Evolutionary conservation across 2,329 filamentous ascomycete genomes (phyloP).

Genomic region (Ophiostoma australiae): DNA sequence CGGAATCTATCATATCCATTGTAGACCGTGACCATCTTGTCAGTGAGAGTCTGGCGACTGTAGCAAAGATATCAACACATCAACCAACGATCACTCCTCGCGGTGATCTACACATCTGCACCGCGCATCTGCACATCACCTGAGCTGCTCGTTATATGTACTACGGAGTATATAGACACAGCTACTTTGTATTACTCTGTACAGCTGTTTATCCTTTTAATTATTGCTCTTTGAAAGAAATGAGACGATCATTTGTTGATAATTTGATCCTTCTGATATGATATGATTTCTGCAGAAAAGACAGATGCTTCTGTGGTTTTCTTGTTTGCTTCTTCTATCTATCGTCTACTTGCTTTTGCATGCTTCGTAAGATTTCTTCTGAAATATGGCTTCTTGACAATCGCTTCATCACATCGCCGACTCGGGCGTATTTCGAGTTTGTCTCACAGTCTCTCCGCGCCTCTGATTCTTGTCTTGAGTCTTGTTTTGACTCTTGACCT

Average conservation of each 20-base stretch:
- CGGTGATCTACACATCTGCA: constrained; percentile 15
- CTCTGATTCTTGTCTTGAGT: background rate
- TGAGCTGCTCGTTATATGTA: background rate
- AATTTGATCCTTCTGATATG: background rate
- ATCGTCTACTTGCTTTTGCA: background rate
- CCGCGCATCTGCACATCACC: constrained; percentile 10
- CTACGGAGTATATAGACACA: no score
- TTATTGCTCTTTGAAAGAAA: background rate
- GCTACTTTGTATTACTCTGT: background rate
- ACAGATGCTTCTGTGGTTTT: background rate
- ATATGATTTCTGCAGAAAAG: background rate
- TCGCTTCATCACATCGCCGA: background rate
- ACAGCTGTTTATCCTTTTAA: no score
- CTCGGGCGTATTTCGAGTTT: background rate
- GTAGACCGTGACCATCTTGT: background rate
- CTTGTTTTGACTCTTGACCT: background rate
- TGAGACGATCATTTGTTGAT: background rate
- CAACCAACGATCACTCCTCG: background rate
- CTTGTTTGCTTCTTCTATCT: background rate
- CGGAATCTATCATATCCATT: background rate
- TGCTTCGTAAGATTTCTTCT: background rate
- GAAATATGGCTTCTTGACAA: background rate
- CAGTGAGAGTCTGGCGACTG: background rate
- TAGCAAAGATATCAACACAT: background rate
- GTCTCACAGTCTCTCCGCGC: background rate